Conservation (phyloP, 148 eudicot species). For the Limonium bicolor region DNA sequence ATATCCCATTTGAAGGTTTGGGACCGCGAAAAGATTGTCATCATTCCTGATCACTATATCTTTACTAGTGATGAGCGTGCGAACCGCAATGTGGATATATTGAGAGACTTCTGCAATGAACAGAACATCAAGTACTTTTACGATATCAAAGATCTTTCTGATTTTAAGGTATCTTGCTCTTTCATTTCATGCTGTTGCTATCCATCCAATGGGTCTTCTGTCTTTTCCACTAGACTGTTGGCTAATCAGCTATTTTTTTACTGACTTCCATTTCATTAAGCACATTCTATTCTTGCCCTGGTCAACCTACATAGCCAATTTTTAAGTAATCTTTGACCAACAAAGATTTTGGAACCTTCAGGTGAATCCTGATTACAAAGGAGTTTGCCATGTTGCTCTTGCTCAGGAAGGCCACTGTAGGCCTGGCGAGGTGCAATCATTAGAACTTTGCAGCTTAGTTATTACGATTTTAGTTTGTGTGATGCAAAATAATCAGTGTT, state of each 20-base stretch:
- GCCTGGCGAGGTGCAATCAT: constrained; percentile 76
- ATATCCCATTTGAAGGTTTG: constrained; percentile 45
- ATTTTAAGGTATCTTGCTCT: constrained; percentile 48
- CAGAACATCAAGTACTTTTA: constrained; percentile 88
- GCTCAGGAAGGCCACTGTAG: constrained; percentile 99
- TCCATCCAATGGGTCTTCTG: background rate
- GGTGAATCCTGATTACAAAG: constrained; percentile 98
- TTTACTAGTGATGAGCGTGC: constrained; percentile 91
- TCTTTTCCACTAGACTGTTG: background rate
- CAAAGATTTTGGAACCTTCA: constrained; percentile 10
- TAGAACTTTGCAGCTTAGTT: background rate
- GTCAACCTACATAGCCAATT: no score
- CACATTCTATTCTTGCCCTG: no score
- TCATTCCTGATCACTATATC: constrained; percentile 94
- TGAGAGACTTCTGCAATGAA: constrained; percentile 71
- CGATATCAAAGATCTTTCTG: constrained; percentile 79
- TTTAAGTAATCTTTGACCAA: background rate
- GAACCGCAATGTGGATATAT: constrained; percentile 86
- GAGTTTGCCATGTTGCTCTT: constrained; percentile 97
- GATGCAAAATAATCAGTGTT: background rate
- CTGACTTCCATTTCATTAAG: background rate
- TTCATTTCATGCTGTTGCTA: background rate
- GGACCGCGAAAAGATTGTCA: constrained; percentile 92
- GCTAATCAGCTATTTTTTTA: background rate
- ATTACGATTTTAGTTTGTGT: background rate